Base-by-base conservation (phyloP, 768 basidiomycete genomes). In the Xerocomellus chrysenteron region DNA sequence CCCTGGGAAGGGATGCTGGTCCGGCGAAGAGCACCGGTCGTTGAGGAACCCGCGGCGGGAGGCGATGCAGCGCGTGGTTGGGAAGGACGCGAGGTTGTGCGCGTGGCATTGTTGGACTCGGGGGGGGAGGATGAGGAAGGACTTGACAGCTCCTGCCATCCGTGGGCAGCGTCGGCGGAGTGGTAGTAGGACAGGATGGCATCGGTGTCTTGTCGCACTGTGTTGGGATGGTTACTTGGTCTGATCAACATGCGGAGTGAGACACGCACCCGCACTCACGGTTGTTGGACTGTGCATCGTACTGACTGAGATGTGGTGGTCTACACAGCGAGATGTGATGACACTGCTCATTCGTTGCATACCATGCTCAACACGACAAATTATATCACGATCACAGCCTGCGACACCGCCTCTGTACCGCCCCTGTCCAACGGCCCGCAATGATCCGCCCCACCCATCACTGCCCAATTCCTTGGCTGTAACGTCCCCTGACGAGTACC, bases 1-100 rank as follows among this genome's bases (percentile, higher is more conserved):
- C 83, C 84, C 65, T 82, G 79, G 1, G 86, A 82, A 19, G 81
- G 83, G 17, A 76, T 70, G 61, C 79, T 82, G 30, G 80, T 74
- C 56, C 85, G 77, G 17, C 75, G 75, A 56, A 74, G 73, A 24
- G 57, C 73, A 48, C 62, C 72, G 40, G 66, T 64, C 24, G 72
- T 61, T 12, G 70, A 50, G 66, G 59, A 50, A 19, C 62, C 66
- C 26, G 71, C 63, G 26, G 72, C 59, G 30, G 73, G 35, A 70
- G 64, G 58, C 69, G 64, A 59, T 62, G 68, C 53, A 41, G 39
- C 54, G 50, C 58, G 55, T 64, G 61, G 50, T 52, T 60, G 51
- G 40, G 47, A 42, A 49, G 40, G 41, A 62, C 51, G 59, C 62
- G 65, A 40, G 35, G 57, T 50, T 44, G 62, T 63, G 45, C 55